A percentile compares a stretch with the other conserved stretches of the same genome.
Evolutionary conservation across 768 basidiomycete species (phyloP).

Genomic region (Macrolepiota albuminosa): DNA sequence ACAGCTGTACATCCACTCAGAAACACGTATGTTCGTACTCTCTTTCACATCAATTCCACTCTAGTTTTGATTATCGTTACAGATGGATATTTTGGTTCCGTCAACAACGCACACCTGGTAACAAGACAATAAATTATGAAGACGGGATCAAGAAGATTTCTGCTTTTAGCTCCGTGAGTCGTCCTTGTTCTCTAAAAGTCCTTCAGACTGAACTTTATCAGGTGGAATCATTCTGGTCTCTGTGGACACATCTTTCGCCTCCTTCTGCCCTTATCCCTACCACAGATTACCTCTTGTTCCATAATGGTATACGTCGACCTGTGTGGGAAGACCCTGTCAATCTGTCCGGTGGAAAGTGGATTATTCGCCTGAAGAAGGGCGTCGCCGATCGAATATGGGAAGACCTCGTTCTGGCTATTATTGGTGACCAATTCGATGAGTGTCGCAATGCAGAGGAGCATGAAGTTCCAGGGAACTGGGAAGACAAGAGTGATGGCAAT

Average conservation of each 20-base stretch:
- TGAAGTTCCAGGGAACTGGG: constrained; percentile 26
- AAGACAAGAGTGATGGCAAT: constrained; percentile 30
- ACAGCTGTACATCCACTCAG: constrained; percentile 64
- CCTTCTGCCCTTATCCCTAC: constrained; percentile 83
- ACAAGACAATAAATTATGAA: constrained; percentile 87
- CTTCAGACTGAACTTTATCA: constrained; percentile 24
- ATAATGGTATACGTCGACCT: constrained; percentile 77
- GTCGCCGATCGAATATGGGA: constrained; percentile 91
- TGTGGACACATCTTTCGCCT: constrained; percentile 87
- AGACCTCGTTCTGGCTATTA: constrained; percentile 77
- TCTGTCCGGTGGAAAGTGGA: constrained; percentile 88
- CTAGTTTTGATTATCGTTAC: constrained; percentile 18
- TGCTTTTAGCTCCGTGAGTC: constrained; percentile 77
- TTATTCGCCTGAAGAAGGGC: constrained; percentile 87
- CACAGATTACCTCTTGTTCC: constrained; percentile 93
- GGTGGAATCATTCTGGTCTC: constrained; percentile 95
- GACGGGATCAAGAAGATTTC: constrained; percentile 93
- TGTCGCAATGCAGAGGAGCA: constrained; percentile 36
- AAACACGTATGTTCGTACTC: constrained; percentile 83
- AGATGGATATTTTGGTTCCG: constrained; percentile 94
- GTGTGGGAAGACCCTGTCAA: constrained; percentile 97
- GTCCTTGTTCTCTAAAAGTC: neutral
- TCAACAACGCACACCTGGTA: constrained; percentile 85
- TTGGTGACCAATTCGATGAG: constrained; percentile 87
- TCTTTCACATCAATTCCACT: constrained; percentile 18